Evolutionary conservation across 1,284 basidiomycete genomes (phyloP).

Genomic region (Fereydounia khargensis): DNA sequence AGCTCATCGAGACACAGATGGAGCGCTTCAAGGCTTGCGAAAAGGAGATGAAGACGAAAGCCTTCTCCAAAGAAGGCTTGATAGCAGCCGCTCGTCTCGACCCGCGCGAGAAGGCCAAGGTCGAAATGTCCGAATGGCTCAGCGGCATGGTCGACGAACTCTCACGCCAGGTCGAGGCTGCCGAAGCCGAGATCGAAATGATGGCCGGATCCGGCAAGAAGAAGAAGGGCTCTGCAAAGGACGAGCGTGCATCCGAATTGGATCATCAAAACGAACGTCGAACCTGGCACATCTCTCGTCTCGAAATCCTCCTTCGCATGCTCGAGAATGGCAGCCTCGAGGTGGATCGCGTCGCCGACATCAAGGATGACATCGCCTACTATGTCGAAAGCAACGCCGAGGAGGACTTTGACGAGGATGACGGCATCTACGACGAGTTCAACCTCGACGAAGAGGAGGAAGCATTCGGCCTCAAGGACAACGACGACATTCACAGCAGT

Average conservation of each 20-base stretch:
- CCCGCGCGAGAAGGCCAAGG: constrained; percentile 93
- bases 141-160: constrained; percentile 74
- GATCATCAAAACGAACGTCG: constrained; percentile 89
- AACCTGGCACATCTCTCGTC: constrained; percentile 88
- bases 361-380: constrained; percentile 94
- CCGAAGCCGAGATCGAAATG: constrained; percentile 93
- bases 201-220: constrained; percentile 77
- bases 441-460: constrained; percentile 90
- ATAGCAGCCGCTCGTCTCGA: constrained; percentile 91
- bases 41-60: constrained; percentile 99
- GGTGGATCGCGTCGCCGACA: constrained; percentile 73
- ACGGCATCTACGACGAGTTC: constrained; percentile 96
- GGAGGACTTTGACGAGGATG: constrained; percentile 95
- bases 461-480: constrained; percentile 59
- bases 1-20: constrained; percentile 99
- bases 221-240: constrained; percentile 64
- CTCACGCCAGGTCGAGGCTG: constrained; percentile 84
- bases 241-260: constrained; percentile 75
- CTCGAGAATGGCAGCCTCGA: constrained; percentile 89
- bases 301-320: constrained; percentile 89
- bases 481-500: constrained; percentile 66
- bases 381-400: constrained; percentile 96
- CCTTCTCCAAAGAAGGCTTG: constrained; percentile 97
- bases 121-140: constrained; percentile 70
- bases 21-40: constrained; percentile 99